These are phyloP conservation scores for Cephalotrichum gorgonifer DNA, from an alignment of 2,329 filamentous ascomycete genomes.

Conservation along the genomic window DNA sequence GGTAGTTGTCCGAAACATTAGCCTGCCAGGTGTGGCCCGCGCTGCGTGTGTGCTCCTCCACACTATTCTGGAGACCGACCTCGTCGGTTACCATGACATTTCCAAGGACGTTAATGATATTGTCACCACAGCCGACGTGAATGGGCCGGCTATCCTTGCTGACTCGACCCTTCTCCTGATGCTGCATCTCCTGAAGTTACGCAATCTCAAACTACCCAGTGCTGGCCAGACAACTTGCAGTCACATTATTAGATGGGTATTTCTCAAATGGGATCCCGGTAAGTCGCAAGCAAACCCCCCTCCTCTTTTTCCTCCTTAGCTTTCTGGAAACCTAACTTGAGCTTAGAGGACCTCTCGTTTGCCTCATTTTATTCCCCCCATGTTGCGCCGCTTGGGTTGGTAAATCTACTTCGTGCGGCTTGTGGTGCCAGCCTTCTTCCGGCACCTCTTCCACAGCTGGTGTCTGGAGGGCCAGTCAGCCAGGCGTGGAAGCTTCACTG, in stretches of 20 bases:
- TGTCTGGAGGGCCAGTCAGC: conserved; percentile 36
- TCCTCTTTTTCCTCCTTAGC: background rate
- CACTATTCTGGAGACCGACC: conserved; percentile 50
- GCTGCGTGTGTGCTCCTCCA: conserved; percentile 67
- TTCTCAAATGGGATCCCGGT: conserved; percentile 76
- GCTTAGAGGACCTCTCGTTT: conserved; percentile 54
- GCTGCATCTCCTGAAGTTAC: conserved; percentile 54
- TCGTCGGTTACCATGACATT: conserved; percentile 59
- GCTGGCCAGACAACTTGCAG: conserved; percentile 57
- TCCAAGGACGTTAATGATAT: conserved; percentile 63
- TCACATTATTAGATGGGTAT: conserved; percentile 71
- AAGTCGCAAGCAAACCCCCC: conserved; percentile 18
- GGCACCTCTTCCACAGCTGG: conserved; percentile 18
- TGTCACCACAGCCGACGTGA: conserved; percentile 67
- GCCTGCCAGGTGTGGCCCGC: conserved; percentile 60
- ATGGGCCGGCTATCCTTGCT: conserved; percentile 67
- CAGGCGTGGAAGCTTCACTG: conserved; percentile 36
- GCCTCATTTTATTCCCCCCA: conserved; percentile 54
- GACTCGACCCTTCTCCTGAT: conserved; percentile 72
- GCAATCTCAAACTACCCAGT: conserved; percentile 57
- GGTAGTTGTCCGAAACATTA: conserved; percentile 58
- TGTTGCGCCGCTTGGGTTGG: conserved; percentile 53
- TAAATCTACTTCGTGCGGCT: conserved; percentile 60
- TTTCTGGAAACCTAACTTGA: conserved; percentile 2
- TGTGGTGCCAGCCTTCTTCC: conserved; percentile 39